Base-by-base conservation (phyloP, 306 rosid species). In the Elaeagnus macrophylla region DNA sequence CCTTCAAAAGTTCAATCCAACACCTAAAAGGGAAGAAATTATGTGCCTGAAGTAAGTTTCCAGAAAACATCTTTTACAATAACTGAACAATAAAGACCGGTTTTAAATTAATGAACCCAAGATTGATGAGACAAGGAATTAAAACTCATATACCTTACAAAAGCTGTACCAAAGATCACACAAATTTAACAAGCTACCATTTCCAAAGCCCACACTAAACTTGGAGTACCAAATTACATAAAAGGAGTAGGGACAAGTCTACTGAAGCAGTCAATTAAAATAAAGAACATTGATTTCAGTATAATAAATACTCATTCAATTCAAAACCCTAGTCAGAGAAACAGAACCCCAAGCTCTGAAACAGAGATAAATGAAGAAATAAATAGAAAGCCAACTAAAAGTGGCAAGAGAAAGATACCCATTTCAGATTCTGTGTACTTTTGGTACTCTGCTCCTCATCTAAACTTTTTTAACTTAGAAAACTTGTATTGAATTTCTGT, bases 291-390 rank as follows among this genome's bases (percentile, higher is more conserved):
- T 82, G 84, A 81, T 78, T 77, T 72, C 83, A 81, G 91, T 59
- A 79, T 75, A 78, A 73, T 74, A 81, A 83, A 73, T 83, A 70
- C 71, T 25, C 59, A 45, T 25, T 25, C 64, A 62, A 73, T 83
- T 84, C 80, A 91, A 86, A 81, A 75, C 94, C 96, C 89, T 77
- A 80, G 93, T 84, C 94, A 86, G 89, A 82, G 77, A 19, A 64
- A 57, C 73, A 82, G 80, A 57, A 80, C 70, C 57, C 63, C 64
- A 61, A 70, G 73, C 77, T 72, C 78, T 62, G 72, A 66, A 68
- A 48, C 57, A 53, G 11, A 51, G 51, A 51, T 6, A 16, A 53
- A 39, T 46, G 61, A 73, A 64, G 42, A 65, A 10, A 66, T 18
- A 39, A 69, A 67, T 8, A 62, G 39, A 65, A 51, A 64, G 37